Percentiles rank a stretch among this genome's conserved stretches.
phyloP scores from a whole-genome alignment of 352 stramenopile species.

The Globisporangium polare region DNA sequence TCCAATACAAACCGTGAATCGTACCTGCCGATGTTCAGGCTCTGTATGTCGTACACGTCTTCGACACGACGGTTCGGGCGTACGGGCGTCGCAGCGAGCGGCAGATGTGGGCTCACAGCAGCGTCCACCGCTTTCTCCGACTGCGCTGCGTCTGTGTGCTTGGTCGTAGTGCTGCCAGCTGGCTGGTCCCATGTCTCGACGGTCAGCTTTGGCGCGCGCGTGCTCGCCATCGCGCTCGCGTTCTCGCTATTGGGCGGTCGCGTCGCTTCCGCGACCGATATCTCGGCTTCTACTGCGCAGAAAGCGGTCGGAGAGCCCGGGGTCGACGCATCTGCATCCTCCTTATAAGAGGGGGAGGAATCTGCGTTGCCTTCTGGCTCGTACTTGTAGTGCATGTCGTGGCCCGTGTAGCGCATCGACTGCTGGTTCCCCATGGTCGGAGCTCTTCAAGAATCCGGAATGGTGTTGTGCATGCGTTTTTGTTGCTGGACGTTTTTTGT shows the following conservation, averaged over 20 bases:
- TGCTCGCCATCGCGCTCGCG: background rate
- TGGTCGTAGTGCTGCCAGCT: background rate
- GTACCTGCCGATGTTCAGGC: constrained; percentile 44
- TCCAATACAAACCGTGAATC: background rate
- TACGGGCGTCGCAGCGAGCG: background rate
- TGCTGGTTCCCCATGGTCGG: constrained; percentile 12
- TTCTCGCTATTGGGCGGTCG: background rate
- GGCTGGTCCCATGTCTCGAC: constrained; percentile 9
- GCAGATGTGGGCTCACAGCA: background rate
- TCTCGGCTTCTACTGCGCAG: background rate
- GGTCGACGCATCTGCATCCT: background rate
- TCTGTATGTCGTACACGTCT: constrained; percentile 55
- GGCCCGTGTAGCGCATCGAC: background rate
- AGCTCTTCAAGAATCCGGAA: too few relatives aligned
- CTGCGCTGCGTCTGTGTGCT: background rate
- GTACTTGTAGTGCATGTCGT: background rate
- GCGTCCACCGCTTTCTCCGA: background rate
- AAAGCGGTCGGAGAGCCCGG: background rate
- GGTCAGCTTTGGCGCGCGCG: constrained; percentile 3
- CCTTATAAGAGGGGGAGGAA: background rate
- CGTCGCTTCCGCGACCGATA: background rate
- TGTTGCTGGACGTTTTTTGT: too few relatives aligned
- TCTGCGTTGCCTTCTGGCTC: background rate
- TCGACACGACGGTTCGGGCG: constrained; percentile 34
- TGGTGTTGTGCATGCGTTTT: too few relatives aligned